Base-by-base conservation (phyloP, 106 monocot genomes). In the Narthecium ossifragum region DNA sequence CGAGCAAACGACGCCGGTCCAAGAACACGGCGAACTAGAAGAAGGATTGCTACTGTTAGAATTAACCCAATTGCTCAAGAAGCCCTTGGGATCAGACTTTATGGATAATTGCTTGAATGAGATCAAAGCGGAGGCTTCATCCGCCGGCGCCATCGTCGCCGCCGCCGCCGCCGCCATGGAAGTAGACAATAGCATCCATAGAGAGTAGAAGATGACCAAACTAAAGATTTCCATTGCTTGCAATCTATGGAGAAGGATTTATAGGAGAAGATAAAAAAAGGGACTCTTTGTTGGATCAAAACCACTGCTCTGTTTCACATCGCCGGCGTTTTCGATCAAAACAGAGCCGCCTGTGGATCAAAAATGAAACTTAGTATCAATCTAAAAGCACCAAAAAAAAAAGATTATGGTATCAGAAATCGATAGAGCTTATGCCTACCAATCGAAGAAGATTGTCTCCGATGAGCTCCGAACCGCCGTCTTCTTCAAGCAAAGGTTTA, bases 1-100 rank as follows among this genome's bases (percentile, higher is more conserved):
- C n/a, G 73, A 58, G 78, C 86, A 86, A 14, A 39, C 24, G 38
- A 86, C 78, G n/a, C 86, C 86, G 6, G 59, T 8, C 77, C 81
- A 86, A n/a, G 78, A 78, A 31, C 86, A 86, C 25, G 65, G 70
- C 26, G 40, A 23, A 34, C 53, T 5, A 15, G 62, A 34, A 40
- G 9, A 13, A 23, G 23, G n/a, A n/a, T n/a, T n/a, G n/a, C 18
- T 43, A 43, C 43, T 43, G 43, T 18, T 34, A 12, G 34, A n/a
- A 11, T 41, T 18, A n/a, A 11, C 20, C 85, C 85, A 86, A 53
- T 30, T 71, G 25, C 39, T 5, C 25, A 86, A 45, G 14, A 52
- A 59, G 6, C 62, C 40, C 1, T 34, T 50, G 0, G 85, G 81
- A 34, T 86, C 85, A 17, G 24, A 17, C 9, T 55, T 48, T 1